phyloP scores from a whole-genome alignment of 2,329 filamentous ascomycete species.

The Microthyrium microscopicum region DNA sequence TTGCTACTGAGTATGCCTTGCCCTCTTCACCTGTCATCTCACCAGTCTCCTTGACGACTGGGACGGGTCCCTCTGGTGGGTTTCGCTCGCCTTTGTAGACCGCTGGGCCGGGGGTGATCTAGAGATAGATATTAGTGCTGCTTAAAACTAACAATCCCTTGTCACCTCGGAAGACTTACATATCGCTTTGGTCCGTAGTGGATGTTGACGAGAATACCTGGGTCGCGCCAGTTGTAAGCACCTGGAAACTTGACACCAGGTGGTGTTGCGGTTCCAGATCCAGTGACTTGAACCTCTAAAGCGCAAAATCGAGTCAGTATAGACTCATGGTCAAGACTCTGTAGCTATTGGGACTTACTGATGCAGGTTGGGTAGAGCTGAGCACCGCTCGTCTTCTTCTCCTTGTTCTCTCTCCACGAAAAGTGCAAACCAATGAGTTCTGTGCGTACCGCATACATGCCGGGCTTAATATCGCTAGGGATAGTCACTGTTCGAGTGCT shows the following conservation, averaged over 20 bases:
- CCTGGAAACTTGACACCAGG: conserved; percentile 5
- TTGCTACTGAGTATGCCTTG: not conserved
- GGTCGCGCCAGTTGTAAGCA: conserved; percentile 1
- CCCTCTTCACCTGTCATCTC: conserved; percentile 1
- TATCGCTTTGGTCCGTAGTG: conserved; percentile 1
- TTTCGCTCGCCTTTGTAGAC: not conserved
- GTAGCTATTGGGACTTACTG: not conserved
- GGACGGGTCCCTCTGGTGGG: not conserved
- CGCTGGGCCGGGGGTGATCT: conserved; percentile 1
- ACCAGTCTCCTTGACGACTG: conserved; percentile 2
- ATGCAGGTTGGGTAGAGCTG: conserved; percentile 1
- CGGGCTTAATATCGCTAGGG: conserved; percentile 25
- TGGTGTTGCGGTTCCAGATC: conserved; percentile 4
- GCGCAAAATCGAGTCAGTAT: no score
- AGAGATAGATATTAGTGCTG: not conserved
- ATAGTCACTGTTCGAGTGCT: conserved; percentile 30
- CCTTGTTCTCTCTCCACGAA: conserved; percentile 2
- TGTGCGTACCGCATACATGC: conserved; percentile 37
- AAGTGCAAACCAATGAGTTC: conserved; percentile 35
- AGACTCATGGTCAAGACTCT: not conserved
- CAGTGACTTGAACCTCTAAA: conserved; percentile 3
- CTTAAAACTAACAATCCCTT: not conserved
- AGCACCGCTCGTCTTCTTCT: not conserved
- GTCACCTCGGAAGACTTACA: not conserved
- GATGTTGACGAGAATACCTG: conserved; percentile 4